Evolutionary conservation across 2,329 filamentous ascomycete species (phyloP), one percentile per base, ranked within the genome.

Genomic region (Calonectria leucothoes): DNA sequence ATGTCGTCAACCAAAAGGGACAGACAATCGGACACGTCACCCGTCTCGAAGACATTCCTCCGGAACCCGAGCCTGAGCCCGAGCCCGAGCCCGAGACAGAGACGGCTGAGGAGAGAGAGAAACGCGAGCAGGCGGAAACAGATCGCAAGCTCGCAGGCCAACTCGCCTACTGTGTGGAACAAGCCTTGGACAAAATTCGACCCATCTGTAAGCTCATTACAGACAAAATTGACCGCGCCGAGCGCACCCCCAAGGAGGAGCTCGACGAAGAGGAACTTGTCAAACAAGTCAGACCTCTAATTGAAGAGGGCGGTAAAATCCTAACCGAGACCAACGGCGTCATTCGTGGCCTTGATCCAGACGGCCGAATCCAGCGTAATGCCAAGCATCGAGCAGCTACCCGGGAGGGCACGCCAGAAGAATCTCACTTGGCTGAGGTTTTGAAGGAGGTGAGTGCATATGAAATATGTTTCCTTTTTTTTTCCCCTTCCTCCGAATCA

Each of bases 261-360:
- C 92, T 96, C 29, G 95, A 98, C 81, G 96, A 98, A 83, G 95
- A 98, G 81, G 91, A 94, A 78, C 91, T 98, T 6, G 95, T 98
- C 81, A 92, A 94, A 83, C 90, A 95, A 71, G 95, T 98, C 80
- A 94, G 93, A 84, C 96, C 96, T 1, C 89, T 98, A 17, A 95
- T 98, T 81, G 95, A 98, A 83, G 94, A 98, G 84, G 95, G 93
- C 61, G 91, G 92, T 68, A 92, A 92, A 77, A 95, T 97, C 81
- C 89, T 98, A 17, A 93, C 93, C 79, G 96, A 98, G 84, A 93
- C 94, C 84, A 97, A 98, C 82, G 95, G 95, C 66, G 89, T 93
- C 10, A 95, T 98, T 79, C 94, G 95, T 39, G 95, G 94, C 8
- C 91, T 98, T 66, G 96, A 98, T 80, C 95, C 96, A 0, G 95